Evolutionary conservation across 441 rosid genomes (phyloP), one percentile per base, ranked within the genome.

Genomic region (Isatis lusitanica): DNA sequence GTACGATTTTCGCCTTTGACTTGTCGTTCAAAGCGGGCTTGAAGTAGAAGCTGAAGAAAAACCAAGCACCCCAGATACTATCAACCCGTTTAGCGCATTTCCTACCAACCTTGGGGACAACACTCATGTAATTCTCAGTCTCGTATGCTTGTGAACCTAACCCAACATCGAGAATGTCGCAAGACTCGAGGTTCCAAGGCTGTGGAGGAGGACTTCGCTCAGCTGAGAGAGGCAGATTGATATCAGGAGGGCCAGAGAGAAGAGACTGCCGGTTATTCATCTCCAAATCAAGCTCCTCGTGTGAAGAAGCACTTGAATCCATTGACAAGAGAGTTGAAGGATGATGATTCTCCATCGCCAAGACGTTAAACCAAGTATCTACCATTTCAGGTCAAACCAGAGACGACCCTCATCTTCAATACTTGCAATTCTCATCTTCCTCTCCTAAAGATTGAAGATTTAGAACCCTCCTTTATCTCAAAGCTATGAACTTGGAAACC

Each of bases 21-120:
- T 83, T 88, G 39, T 86, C 93, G 64, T 81, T 86, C 35, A 88
- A 75, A 3, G 83, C 87, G 50, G 93, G 93, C 83, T 80, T 88
- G 69, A 88, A 88, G 79, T 86, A 88, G 73, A 83, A 88, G 38
- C 82, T 86, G 71, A 88, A 88, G 84, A 88, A 88, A 47, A 86
- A 86, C 93, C 93, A 88, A 31, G 91, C 93, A 35, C 93, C 91
- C 93, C 93, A 88, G 5, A 82, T 80, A 26, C 93, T 85, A 66
- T 88, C 91, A 17, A 88, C 70, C 57, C 93, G 79, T 63, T 88
- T 88, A 0, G 84, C 85, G 18, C 83, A 85, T 77, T 86, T 88
- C 3, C 89, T 30, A 16, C 85, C 91, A 4, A 68, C 52, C 68
- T 85, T 88, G 6, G 89, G 85, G 55, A 73, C 74, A 44, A 76